These are phyloP conservation scores for Naganishia sp. DNA, from an alignment of 1,284 basidiomycete species.

Conservation along the genomic window DNA sequence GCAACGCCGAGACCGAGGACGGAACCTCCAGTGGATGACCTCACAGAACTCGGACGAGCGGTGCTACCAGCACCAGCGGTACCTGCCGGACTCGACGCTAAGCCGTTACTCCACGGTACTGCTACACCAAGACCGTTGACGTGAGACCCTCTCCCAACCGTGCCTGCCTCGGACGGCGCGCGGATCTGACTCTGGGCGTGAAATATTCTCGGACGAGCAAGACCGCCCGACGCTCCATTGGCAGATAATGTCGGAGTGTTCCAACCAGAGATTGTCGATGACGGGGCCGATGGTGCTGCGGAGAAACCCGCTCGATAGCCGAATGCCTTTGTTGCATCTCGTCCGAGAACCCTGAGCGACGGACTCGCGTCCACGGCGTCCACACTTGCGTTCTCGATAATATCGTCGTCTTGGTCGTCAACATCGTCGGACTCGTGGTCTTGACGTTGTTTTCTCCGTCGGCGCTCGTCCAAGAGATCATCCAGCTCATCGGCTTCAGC, in stretches of 20 bases:
- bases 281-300: constrained; percentile 66
- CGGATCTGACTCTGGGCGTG: constrained; percentile 70
- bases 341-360: constrained; percentile 6
- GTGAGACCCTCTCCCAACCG: constrained; percentile 35
- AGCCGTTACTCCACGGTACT: constrained; percentile 23
- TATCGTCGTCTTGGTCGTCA: constrained; percentile 32
- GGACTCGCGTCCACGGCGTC: constrained; percentile 31
- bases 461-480: constrained; percentile 8
- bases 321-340: not conserved
- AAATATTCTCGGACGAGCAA: constrained; percentile 71
- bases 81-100: constrained; percentile 47
- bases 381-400: constrained; percentile 10
- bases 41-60: constrained; percentile 49
- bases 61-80: constrained; percentile 49
- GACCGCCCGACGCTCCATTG: not conserved
- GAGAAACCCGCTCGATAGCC: constrained; percentile 1
- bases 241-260: not conserved
- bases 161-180: constrained; percentile 54
- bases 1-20: constrained; percentile 39
- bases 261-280: constrained; percentile 64
- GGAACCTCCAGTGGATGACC: constrained; percentile 41
- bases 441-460: constrained; percentile 24
- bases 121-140: not conserved
- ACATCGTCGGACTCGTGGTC: constrained; percentile 41
- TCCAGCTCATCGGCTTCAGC: constrained; percentile 34